phyloP scores from a whole-genome alignment of 192 early-diverging fungal genomes.

The Backusella australiensis region DNA sequence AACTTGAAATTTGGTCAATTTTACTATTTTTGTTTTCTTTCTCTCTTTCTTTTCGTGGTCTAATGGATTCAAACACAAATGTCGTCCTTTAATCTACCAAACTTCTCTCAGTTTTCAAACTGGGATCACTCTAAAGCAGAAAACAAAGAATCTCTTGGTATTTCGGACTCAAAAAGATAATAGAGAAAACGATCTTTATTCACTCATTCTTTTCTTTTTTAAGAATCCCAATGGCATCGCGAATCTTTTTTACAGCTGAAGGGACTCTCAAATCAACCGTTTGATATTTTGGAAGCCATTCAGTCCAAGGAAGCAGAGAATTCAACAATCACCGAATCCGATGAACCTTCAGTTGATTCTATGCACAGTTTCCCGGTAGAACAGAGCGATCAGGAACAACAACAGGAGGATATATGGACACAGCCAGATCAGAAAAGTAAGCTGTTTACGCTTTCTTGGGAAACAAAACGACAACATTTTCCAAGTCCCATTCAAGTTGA shows the following conservation, averaged over 20 bases:
- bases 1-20: background rate
- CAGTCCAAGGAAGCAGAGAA: background rate
- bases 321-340: background rate
- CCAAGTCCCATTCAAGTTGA: background rate
- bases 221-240: background rate
- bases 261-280: constrained; percentile 5
- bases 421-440: background rate
- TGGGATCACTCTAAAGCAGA: background rate
- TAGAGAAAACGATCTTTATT: background rate
- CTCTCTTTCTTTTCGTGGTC: background rate
- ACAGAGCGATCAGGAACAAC: background rate
- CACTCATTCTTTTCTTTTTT: background rate
- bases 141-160: background rate
- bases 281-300: constrained; percentile 1
- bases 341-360: background rate
- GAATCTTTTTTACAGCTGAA: background rate
- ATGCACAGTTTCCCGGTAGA: background rate
- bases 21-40: background rate
- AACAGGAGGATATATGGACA: constrained; percentile 9
- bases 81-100: background rate
- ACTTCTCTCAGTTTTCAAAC: background rate
- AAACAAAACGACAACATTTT: background rate
- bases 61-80: background rate
- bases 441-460: background rate
- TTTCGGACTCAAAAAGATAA: background rate